Base-by-base conservation (phyloP, 176 grass and related monocot species). In the Luzula sylvatica region DNA sequence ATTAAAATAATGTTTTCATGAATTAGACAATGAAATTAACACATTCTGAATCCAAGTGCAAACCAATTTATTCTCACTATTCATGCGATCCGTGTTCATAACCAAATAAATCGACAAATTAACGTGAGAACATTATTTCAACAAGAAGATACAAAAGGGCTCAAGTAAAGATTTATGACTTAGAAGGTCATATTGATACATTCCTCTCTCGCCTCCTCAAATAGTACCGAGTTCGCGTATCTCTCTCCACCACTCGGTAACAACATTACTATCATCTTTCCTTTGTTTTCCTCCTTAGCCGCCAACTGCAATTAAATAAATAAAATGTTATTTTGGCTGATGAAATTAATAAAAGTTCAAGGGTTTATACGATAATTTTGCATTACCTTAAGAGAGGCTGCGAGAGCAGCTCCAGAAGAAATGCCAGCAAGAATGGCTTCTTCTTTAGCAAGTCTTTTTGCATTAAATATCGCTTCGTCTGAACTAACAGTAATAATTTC, bases 181-280 rank as follows among this genome's bases (percentile, higher is more conserved):
- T 54, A 80, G 46, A 77, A 80, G 14, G 86, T 57, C 70, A 85
- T 63, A 22, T 69, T 75, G 38, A 81, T 8, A 2, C 89, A 95
- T 68, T 85, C 80, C 27, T 87, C 73, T 29, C 78, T 81, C 11
- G 81, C 76, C 26, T 58, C 43, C 1, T 66, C 80, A 70, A 84
- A 95, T 53, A 88, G 83, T 35, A 71, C 73, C 0, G 76, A 81
- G 25, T 61, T 88, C 19, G 77, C 51, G 38, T 88, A 88, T 50
- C 83, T 84, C 56, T 95, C 89, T 3, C 62, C 83, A 7, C 76
- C 69, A 18, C 83, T 84, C 23, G 83, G 69, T 16, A 88, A 84
- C 54, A 95, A 65, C 32, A 71, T 88, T 52, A 88, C 80, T 6
- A 88, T 69, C 76, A 88, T 85, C 72, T 95, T 88, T 14, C 73